phyloP scores from a whole-genome alignment of 495 filamentous ascomycete species.

The Massariosphaeria phaeospora region DNA sequence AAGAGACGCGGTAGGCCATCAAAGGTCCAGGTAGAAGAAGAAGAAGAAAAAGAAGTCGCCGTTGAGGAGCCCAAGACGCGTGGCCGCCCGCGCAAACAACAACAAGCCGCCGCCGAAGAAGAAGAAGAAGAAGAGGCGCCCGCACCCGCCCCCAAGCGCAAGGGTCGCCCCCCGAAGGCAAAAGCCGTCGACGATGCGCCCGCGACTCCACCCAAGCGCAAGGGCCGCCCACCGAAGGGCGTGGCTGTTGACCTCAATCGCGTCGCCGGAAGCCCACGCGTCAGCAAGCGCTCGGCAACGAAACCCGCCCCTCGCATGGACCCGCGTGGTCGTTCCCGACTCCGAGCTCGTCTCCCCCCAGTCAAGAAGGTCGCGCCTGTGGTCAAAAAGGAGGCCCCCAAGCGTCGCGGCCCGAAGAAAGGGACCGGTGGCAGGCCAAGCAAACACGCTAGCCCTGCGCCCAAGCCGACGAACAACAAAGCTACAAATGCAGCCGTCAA shows the following conservation, averaged over 20 bases:
- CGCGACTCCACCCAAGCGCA: neutral
- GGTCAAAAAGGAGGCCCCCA: neutral
- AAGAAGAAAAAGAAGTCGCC: no score
- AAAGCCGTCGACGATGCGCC: constrained; percentile 1
- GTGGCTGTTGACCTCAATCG: neutral
- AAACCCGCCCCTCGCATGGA: neutral
- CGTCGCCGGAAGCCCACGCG: constrained; percentile 1
- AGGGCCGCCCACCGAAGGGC: constrained; percentile 7
- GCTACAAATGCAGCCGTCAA: neutral
- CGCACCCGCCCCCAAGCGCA: neutral
- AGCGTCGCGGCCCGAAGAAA: neutral
- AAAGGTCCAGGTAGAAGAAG: no score
- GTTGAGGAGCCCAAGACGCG: constrained; percentile 16
- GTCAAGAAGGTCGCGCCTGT: neutral
- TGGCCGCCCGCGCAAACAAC: constrained; percentile 6
- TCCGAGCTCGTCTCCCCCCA: neutral
- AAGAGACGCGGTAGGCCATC: no score
- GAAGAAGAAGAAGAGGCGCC: neutral
- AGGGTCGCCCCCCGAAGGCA: constrained; percentile 3
- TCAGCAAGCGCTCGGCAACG: neutral
- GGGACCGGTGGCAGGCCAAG: neutral
- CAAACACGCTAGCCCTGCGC: neutral
- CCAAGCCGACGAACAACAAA: neutral
- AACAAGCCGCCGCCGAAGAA: no score
- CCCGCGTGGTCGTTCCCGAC: neutral